Evolutionary conservation across 495 filamentous ascomycete genomes (phyloP).

Genomic region (Penicillium paradoxum): DNA sequence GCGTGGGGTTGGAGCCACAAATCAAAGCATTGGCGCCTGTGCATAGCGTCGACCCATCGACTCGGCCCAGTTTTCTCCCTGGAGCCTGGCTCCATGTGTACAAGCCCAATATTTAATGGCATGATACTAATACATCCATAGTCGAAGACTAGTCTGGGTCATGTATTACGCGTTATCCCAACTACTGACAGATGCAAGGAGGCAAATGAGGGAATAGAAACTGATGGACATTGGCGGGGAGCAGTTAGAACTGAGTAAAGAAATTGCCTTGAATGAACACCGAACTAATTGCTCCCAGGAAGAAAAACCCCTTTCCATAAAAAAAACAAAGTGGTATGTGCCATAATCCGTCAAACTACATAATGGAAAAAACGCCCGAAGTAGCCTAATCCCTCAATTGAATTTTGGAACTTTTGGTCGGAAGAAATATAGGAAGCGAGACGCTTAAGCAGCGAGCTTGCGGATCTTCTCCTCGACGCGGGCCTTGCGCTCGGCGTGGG

Average conservation of each 20-base stretch:
- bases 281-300: conserved; percentile 30
- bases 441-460: conserved; percentile 45
- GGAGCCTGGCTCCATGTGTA: not conserved
- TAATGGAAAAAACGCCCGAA: conserved; percentile 27
- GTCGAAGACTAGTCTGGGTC: not conserved
- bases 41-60: not conserved
- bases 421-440: conserved; percentile 15
- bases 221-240: conserved; percentile 29
- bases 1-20: conserved; percentile 2
- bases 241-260: conserved; percentile 30
- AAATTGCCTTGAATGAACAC: conserved; percentile 32
- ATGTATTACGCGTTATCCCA: conserved; percentile 7
- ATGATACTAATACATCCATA: not conserved
- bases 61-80: not conserved
- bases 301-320: conserved; percentile 9
- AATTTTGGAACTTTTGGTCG: conserved; percentile 20
- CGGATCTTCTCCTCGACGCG: conserved; percentile 86
- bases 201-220: conserved; percentile 29
- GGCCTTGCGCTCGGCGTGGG: conserved; percentile 70
- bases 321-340: conserved; percentile 29
- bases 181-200: conserved; percentile 16
- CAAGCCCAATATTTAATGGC: not conserved
- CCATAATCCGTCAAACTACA: conserved; percentile 29
- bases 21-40: not conserved
- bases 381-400: conserved; percentile 25